Evolutionary conservation across 768 basidiomycete genomes (phyloP).

Genomic region (Podaxis sp.): DNA sequence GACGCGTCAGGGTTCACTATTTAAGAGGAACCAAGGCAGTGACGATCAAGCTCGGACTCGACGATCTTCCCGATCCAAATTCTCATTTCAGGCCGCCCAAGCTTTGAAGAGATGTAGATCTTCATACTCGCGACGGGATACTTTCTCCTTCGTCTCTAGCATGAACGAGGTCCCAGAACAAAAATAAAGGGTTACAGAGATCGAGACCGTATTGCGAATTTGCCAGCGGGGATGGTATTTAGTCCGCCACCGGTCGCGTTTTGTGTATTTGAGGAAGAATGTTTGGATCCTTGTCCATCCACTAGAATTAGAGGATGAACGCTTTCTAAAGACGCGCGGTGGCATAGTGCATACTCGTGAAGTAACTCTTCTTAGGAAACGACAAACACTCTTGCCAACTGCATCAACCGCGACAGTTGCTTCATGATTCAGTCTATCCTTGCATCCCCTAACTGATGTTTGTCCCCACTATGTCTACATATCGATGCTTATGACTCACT

Average conservation of each 20-base stretch:
- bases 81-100: neutral
- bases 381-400: too few relatives aligned
- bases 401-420: too few relatives aligned
- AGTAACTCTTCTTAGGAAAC: neutral
- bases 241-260: conserved; percentile 6
- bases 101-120: neutral
- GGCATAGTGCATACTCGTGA: too few relatives aligned
- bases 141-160: too few relatives aligned
- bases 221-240: conserved; percentile 9
- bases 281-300: neutral
- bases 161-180: neutral
- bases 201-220: conserved; percentile 10
- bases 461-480: too few relatives aligned
- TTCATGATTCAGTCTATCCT: too few relatives aligned
- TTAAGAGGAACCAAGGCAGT: neutral
- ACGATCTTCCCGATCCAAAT: neutral
- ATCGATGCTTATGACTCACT: too few relatives aligned
- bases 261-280: neutral
- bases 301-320: neutral
- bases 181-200: neutral
- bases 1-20: neutral
- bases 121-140: neutral
- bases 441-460: too few relatives aligned
- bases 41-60: neutral
- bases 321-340: too few relatives aligned